Evolutionary conservation across 2,329 filamentous ascomycete species (phyloP).

Genomic region (Dryadomyces sulphureus): DNA sequence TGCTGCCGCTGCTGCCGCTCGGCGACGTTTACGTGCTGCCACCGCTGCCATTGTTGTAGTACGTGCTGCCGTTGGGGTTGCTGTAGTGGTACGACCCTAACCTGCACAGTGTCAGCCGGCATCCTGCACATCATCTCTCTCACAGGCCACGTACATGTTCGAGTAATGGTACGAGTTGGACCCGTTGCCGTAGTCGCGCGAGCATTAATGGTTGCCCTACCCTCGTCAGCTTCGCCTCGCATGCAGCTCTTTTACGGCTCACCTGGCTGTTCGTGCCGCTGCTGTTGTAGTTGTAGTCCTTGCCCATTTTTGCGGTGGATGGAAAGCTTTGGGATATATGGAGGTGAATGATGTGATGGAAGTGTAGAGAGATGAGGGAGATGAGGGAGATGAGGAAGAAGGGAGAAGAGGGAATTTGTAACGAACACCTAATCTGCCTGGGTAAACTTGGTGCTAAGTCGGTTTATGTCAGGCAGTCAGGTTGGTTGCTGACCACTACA

Average conservation of each 20-base stretch:
- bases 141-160: constrained; percentile 50
- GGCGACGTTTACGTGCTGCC: constrained; percentile 45
- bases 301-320: constrained; percentile 4
- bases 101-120: too few relatives aligned
- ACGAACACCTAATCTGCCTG: too few relatives aligned
- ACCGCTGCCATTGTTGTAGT: constrained; percentile 48
- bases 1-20: constrained; percentile 19
- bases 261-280: constrained; percentile 51
- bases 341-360: neutral
- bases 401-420: neutral
- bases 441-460: too few relatives aligned
- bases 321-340: neutral
- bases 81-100: constrained; percentile 64
- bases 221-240: too few relatives aligned
- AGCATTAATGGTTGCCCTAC: constrained; percentile 54
- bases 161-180: constrained; percentile 54
- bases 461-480: too few relatives aligned
- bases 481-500: too few relatives aligned
- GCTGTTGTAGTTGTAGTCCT: constrained; percentile 28
- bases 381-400: neutral
- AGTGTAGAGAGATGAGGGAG: neutral
- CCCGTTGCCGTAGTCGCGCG: constrained; percentile 49
- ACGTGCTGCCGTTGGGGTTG: constrained; percentile 53
- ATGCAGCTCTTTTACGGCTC: too few relatives aligned
- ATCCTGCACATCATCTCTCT: too few relatives aligned